Percentiles rank a stretch among this genome's conserved stretches.
Evolutionary conservation across 2,329 filamentous ascomycete genomes (phyloP).

Genomic region (Zasmidium citrigriseum): DNA sequence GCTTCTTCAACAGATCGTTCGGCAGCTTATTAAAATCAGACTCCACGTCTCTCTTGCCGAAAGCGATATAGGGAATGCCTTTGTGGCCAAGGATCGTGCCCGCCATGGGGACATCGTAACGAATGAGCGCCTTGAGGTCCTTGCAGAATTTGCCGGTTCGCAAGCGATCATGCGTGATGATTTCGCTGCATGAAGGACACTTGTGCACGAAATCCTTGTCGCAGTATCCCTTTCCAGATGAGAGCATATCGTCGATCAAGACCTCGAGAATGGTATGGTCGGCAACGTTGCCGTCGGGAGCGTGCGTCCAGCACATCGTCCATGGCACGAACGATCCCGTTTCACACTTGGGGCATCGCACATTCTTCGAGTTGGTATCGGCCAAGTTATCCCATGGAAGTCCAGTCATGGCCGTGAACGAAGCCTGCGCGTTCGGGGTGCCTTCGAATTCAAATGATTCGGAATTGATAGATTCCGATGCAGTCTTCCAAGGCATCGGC

Average conservation of each 20-base stretch:
- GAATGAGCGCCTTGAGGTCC: conserved; percentile 56
- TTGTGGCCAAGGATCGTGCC: conserved; percentile 64
- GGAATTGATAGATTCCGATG: conserved; percentile 61
- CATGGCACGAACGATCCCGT: conserved; percentile 53
- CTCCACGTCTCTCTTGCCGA: conserved; percentile 26
- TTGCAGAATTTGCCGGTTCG: conserved; percentile 62
- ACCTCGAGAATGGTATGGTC: conserved; percentile 22
- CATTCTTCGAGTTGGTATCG: conserved; percentile 49
- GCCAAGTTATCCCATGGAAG: conserved; percentile 62
- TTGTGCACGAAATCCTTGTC: conserved; percentile 55
- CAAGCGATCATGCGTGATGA: conserved; percentile 60
- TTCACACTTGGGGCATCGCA: conserved; percentile 60
- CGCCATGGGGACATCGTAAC: conserved; percentile 58
- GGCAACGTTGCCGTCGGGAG: background rate
- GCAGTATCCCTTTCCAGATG: conserved; percentile 59
- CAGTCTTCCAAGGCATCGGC: conserved; percentile 66
- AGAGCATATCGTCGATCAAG: conserved; percentile 38
- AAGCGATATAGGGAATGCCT: conserved; percentile 51
- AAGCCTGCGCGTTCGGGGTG: conserved; percentile 43
- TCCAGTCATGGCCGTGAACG: conserved; percentile 53
- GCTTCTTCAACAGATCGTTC: conserved; percentile 44
- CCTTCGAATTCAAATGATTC: conserved; percentile 59
- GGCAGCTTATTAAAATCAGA: conserved; percentile 26
- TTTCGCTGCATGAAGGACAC: conserved; percentile 55
- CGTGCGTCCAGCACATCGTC: conserved; percentile 53